These are phyloP conservation scores for Penicillium silybi DNA, from an alignment of 495 filamentous ascomycete species.

Conservation along the genomic window DNA sequence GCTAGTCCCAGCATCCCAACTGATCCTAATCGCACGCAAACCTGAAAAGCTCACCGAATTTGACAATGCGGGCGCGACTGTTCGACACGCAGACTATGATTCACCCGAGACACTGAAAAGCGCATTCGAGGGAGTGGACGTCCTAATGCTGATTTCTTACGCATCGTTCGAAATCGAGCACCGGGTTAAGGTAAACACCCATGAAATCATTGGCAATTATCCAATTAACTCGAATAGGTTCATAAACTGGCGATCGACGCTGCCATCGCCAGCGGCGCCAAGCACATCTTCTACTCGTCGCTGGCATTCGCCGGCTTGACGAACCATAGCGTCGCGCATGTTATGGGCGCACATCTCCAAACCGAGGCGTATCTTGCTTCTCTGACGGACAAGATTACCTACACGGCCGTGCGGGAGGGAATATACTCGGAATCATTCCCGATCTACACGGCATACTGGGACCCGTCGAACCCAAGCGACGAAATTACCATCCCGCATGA, in stretches of 20 bases:
- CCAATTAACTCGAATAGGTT: slow-evolving; percentile 7
- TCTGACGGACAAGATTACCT: slow-evolving; percentile 30
- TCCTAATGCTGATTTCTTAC: slow-evolving; percentile 41
- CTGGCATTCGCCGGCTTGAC: slow-evolving; percentile 51
- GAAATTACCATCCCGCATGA: slow-evolving; percentile 51
- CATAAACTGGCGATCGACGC: slow-evolving; percentile 56
- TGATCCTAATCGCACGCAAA: slow-evolving; percentile 44
- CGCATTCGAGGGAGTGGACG: slow-evolving; percentile 35
- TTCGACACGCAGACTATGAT: slow-evolving; percentile 39
- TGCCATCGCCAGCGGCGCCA: slow-evolving; percentile 52
- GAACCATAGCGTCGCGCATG: slow-evolving; percentile 46
- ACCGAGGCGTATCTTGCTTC: slow-evolving; percentile 55
- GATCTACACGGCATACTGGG: slow-evolving; percentile 63
- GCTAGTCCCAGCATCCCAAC: slow-evolving; percentile 33
- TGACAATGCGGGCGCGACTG: slow-evolving; percentile 24
- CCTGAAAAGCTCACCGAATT: slow-evolving; percentile 33
- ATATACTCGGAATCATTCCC: slow-evolving; percentile 66
- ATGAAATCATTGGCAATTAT: not conserved
- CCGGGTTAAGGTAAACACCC: slow-evolving; percentile 23
- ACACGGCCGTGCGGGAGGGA: slow-evolving; percentile 58
- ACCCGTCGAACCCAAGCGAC: slow-evolving; percentile 22
- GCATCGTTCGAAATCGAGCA: slow-evolving; percentile 39
- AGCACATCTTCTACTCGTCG: slow-evolving; percentile 64
- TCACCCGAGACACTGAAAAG: slow-evolving; percentile 21
- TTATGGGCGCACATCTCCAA: slow-evolving; percentile 66